A percentile compares a stretch with the other conserved stretches of the same genome.
Conservation (phyloP, 257 asterid genomes). For the Handroanthus guayacan region DNA sequence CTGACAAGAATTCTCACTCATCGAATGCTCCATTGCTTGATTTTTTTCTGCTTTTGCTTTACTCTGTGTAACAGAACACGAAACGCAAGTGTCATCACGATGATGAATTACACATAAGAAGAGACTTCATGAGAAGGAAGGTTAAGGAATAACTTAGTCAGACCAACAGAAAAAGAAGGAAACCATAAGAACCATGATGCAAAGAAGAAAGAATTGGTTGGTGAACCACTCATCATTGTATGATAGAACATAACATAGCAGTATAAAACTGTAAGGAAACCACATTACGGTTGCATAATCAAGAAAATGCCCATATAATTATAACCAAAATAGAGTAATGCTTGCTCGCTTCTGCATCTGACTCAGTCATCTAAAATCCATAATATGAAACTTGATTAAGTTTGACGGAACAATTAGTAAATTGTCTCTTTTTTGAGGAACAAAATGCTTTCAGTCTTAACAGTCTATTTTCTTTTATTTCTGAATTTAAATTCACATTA, state of each 20-base stretch:
- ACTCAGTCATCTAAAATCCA: slow-evolving; percentile 23
- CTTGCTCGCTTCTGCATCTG: slow-evolving; percentile 18
- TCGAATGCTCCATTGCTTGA: slow-evolving; percentile 92
- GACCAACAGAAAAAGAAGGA: slow-evolving; percentile 10
- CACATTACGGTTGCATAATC: not conserved
- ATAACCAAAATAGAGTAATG: not conserved
- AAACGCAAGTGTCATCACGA: slow-evolving; percentile 22
- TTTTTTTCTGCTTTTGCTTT: slow-evolving; percentile 93
- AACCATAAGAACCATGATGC: not conserved
- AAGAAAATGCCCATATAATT: not conserved
- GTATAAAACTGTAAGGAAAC: not conserved
- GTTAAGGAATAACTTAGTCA: slow-evolving; percentile 16
- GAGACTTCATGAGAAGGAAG: slow-evolving; percentile 22
- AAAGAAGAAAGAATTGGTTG: slow-evolving; percentile 31
- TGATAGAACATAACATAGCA: not conserved
- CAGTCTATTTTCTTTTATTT: slow-evolving; percentile 3
- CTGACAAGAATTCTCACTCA: slow-evolving; percentile 97
- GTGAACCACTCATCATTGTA: not conserved
- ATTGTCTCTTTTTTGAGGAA: not conserved
- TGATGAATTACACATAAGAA: slow-evolving; percentile 12
- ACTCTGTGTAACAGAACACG: slow-evolving; percentile 63
- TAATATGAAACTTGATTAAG: slow-evolving; percentile 5
- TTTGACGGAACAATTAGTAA: not conserved
- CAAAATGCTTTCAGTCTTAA: not conserved
- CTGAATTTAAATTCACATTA: slow-evolving; percentile 15